phyloP scores from a whole-genome alignment of 2,329 filamentous ascomycete species.

The Dactylellina drechsleri region DNA sequence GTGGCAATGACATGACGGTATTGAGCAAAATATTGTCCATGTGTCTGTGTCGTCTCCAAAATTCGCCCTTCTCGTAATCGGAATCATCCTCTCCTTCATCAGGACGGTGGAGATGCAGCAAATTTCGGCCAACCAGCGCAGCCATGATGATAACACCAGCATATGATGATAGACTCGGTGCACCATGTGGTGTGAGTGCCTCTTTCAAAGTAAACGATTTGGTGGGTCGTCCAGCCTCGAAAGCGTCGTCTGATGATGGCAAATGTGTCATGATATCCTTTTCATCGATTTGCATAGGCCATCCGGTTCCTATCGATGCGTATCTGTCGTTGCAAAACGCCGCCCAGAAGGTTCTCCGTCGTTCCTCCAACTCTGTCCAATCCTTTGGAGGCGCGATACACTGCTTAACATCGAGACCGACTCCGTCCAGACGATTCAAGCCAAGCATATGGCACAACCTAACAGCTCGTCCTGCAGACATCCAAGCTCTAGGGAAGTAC shows the following conservation, averaged over 20 bases:
- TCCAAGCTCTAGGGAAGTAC: slow-evolving; percentile 95
- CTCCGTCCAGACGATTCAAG: slow-evolving; percentile 84
- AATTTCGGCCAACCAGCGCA: slow-evolving; percentile 88
- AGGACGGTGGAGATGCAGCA: slow-evolving; percentile 89
- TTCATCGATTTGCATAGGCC: slow-evolving; percentile 95
- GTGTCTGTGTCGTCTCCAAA: slow-evolving; percentile 91
- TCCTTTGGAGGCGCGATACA: slow-evolving; percentile 86
- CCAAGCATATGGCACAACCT: slow-evolving; percentile 91
- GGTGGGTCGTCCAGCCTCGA: slow-evolving; percentile 79
- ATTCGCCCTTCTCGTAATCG: slow-evolving; percentile 87
- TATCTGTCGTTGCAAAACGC: slow-evolving; percentile 90
- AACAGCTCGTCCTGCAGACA: slow-evolving; percentile 84
- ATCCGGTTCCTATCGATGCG: slow-evolving; percentile 93
- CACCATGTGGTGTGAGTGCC: slow-evolving; percentile 76
- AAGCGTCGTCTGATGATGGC: slow-evolving; percentile 85
- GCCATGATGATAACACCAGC: slow-evolving; percentile 84
- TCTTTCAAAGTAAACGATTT: slow-evolving; percentile 76
- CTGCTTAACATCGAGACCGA: slow-evolving; percentile 88
- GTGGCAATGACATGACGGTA: slow-evolving; percentile 83
- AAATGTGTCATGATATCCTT: slow-evolving; percentile 87
- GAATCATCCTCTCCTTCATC: slow-evolving; percentile 79
- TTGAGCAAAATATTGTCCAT: slow-evolving; percentile 92
- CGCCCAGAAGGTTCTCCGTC: slow-evolving; percentile 94
- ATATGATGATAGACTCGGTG: slow-evolving; percentile 78
- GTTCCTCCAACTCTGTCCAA: slow-evolving; percentile 92